phyloP scores from a whole-genome alignment of 2,329 filamentous ascomycete species.

The Apiospora marii region DNA sequence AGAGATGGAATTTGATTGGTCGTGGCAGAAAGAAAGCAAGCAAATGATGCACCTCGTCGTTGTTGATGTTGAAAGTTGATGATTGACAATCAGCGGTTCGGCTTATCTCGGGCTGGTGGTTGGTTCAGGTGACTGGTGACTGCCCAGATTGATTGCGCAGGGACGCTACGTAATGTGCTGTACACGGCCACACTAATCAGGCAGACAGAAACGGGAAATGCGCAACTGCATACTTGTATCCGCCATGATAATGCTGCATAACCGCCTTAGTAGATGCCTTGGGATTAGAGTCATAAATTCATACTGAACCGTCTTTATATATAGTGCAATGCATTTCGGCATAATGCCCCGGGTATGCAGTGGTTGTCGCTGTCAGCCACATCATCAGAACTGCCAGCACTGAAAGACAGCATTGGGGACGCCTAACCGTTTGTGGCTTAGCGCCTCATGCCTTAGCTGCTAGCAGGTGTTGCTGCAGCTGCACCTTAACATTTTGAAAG shows the following conservation, averaged over 20 bases:
- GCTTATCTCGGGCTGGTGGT: slow-evolving; percentile 11
- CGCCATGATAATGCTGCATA: background rate
- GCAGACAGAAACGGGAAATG: too few relatives aligned
- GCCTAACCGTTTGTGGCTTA: background rate
- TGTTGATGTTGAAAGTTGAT: slow-evolving; percentile 5
- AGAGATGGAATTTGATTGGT: slow-evolving; percentile 5
- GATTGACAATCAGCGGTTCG: background rate
- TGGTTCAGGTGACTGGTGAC: background rate
- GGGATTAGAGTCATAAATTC: too few relatives aligned
- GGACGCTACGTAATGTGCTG: slow-evolving; percentile 11
- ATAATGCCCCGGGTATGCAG: too few relatives aligned
- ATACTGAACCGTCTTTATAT: too few relatives aligned
- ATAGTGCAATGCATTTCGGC: too few relatives aligned
- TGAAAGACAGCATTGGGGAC: too few relatives aligned
- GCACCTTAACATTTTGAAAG: slow-evolving; percentile 20
- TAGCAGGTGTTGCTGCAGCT: slow-evolving; percentile 20
- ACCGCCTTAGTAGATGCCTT: background rate
- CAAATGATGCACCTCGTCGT: background rate
- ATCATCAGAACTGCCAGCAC: background rate
- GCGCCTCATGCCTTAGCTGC: slow-evolving; percentile 7
- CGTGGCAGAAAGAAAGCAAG: background rate
- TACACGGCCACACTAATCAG: slow-evolving; percentile 7
- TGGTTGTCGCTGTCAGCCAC: slow-evolving; percentile 4
- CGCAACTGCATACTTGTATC: too few relatives aligned
- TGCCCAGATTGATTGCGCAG: background rate